Conservation (phyloP, 257 asterid species). For the Primulina huaijiensis region DNA sequence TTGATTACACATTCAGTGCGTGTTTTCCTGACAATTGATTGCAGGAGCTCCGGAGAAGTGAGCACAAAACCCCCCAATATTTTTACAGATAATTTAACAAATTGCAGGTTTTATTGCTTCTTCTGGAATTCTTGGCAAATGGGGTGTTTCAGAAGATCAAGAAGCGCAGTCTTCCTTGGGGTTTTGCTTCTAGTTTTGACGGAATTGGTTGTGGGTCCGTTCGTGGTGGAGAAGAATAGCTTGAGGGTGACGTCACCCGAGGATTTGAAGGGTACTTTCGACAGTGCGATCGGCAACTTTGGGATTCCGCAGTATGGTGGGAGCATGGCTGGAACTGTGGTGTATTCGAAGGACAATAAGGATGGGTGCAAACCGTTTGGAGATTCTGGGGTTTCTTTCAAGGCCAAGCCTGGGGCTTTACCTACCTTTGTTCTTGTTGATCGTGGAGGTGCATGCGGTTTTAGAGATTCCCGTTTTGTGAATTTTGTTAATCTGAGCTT, state of each 20-base stretch:
- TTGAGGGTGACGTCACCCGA: conserved; percentile 84
- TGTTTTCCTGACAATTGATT: conserved; percentile 17
- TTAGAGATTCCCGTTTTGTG: neutral
- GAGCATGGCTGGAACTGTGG: conserved; percentile 78
- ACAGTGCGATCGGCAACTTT: conserved; percentile 89
- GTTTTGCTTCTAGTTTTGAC: conserved; percentile 37
- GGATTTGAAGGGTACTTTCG: conserved; percentile 64
- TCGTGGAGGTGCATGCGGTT: conserved; percentile 69
- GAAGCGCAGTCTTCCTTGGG: conserved; percentile 46
- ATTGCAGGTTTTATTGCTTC: conserved; percentile 18
- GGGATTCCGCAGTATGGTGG: conserved; percentile 97
- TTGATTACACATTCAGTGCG: neutral
- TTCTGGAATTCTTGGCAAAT: conserved; percentile 32
- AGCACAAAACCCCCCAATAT: neutral
- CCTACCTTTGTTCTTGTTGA: conserved; percentile 82
- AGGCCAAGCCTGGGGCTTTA: conserved; percentile 76
- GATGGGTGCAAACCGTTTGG: conserved; percentile 72
- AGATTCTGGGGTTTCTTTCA: conserved; percentile 61
- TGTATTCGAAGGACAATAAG: conserved; percentile 60
- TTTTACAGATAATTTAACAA: neutral
- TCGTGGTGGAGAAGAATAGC: conserved; percentile 93
- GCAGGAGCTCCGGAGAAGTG: conserved; percentile 13
- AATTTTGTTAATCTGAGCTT: conserved; percentile 8
- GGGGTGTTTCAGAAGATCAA: conserved; percentile 44
- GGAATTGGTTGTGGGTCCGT: conserved; percentile 56